Evolutionary conservation across 441 rosid species (phyloP), one percentile per base, ranked within the genome.

Genomic region (Gossypium lobatum): DNA sequence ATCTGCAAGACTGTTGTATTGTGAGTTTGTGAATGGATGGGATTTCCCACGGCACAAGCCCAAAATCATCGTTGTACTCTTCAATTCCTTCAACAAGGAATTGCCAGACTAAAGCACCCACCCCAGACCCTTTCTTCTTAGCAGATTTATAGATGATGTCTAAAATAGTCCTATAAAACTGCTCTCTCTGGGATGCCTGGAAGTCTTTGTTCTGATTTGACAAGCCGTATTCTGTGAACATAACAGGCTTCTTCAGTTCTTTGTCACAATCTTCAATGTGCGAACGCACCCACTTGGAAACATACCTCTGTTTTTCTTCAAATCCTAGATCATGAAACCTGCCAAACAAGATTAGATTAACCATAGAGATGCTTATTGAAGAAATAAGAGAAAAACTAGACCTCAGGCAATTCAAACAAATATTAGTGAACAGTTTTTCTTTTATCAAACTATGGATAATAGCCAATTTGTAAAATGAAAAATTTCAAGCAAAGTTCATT

Each of bases 261-360:
- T 81, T 82, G 78, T 93, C 89, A 5, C 93, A 94, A 1, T 95
- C 97, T 78, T 95, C 97, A 59, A 93, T 89, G 86, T 93, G 99
- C 13, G 96, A 90, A 4, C 61, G 86, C 85, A 93, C 83, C 96
- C 99, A 95, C 82, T 89, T 87, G 46, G 88, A 65, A 26, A 84
- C 88, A 53, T 85, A 95, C 73, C 77, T 82, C 59, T 83, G 77
- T 18, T 91, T 88, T 3, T 90, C 89, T 84, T 91, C 92, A 63
- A 92, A 91, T 23, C 73, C 80, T 69, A 73, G 83, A 64, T 83
- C 79, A 26, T 82, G 86, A 78, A 91, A 83, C 97, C 98, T 93
- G 79, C 71, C 65, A 83, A 73, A 62, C 63, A 66, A 26, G 10
- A 53, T 16, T 1, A 6, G 6, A 26, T 17, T 48, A 39, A 23